Percentiles rank a stretch among this genome's conserved stretches.
Conservation (phyloP, 345 rosid species). For the Eucalyptus paniculata region DNA sequence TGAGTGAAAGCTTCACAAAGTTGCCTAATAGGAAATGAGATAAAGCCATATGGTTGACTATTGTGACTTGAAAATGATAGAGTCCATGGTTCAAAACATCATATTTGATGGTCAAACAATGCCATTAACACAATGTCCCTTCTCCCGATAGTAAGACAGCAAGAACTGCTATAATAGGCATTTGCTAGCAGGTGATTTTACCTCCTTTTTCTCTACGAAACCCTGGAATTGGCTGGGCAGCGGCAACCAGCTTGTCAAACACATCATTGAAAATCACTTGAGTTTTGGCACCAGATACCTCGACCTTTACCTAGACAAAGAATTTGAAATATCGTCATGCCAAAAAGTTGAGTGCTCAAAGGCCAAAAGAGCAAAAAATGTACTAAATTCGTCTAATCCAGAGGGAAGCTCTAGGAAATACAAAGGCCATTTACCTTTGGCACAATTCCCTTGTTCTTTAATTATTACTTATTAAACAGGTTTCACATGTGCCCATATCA, state of each 20-base stretch:
- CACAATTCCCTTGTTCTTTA: neutral
- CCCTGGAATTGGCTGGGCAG: constrained; percentile 95
- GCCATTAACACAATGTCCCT: neutral
- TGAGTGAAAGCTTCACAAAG: neutral
- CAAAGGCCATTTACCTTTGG: neutral
- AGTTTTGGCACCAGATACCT: constrained; percentile 61
- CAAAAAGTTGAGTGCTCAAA: neutral
- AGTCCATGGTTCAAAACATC: neutral
- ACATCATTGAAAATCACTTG: constrained; percentile 44
- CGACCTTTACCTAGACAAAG: constrained; percentile 40
- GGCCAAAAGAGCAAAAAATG: neutral
- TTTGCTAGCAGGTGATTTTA: neutral
- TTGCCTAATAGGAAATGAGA: neutral
- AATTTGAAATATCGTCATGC: neutral
- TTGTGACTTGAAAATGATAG: neutral
- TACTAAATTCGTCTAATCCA: neutral
- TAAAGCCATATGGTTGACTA: neutral
- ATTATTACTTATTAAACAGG: neutral
- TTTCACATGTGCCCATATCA: neutral
- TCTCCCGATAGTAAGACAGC: neutral
- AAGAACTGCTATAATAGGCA: neutral
- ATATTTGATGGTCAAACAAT: neutral
- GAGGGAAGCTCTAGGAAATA: neutral
- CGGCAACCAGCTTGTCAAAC: constrained; percentile 88
- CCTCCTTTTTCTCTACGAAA: constrained; percentile 97